A percentile compares a stretch with the other conserved stretches of the same genome.
phyloP scores from a whole-genome alignment of 805 yeast genomes.

The Ogataea corticis region DNA sequence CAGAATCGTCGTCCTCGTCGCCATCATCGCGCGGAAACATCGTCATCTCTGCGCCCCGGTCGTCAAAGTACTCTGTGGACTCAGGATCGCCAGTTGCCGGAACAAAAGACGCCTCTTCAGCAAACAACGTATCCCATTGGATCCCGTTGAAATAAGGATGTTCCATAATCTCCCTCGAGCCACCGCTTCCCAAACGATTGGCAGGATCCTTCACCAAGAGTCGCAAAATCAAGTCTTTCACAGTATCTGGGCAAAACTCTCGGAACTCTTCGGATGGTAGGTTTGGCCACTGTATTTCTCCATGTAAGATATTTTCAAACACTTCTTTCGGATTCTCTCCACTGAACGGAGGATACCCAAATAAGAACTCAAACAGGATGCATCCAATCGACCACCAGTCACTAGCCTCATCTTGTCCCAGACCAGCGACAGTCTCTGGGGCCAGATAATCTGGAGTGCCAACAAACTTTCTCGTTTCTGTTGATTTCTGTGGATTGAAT shows the following conservation, averaged over 20 bases:
- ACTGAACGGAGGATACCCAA: constrained; percentile 95
- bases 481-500: constrained; percentile 59
- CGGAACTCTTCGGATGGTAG: constrained; percentile 53
- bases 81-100: constrained; percentile 81
- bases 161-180: constrained; percentile 72
- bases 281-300: constrained; percentile 84
- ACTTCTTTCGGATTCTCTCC: constrained; percentile 77
- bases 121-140: constrained; percentile 73
- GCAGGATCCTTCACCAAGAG: constrained; percentile 65
- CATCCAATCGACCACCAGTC: constrained; percentile 99
- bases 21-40: constrained; percentile 54
- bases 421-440: constrained; percentile 90
- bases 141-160: constrained; percentile 78
- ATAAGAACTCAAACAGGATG: constrained; percentile 84
- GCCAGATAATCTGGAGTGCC: constrained; percentile 99
- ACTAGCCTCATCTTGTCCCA: constrained; percentile 78
- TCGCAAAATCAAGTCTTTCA: constrained; percentile 69
- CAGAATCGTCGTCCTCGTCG: constrained; percentile 25
- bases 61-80: constrained; percentile 87
- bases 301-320: constrained; percentile 73
- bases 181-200: constrained; percentile 72
- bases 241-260: constrained; percentile 58
- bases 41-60: constrained; percentile 79
- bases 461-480: constrained; percentile 66
- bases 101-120: constrained; percentile 76